phyloP scores from a whole-genome alignment of 192 early-diverging fungal genomes.

The Gorgonomyces haynaldii region DNA sequence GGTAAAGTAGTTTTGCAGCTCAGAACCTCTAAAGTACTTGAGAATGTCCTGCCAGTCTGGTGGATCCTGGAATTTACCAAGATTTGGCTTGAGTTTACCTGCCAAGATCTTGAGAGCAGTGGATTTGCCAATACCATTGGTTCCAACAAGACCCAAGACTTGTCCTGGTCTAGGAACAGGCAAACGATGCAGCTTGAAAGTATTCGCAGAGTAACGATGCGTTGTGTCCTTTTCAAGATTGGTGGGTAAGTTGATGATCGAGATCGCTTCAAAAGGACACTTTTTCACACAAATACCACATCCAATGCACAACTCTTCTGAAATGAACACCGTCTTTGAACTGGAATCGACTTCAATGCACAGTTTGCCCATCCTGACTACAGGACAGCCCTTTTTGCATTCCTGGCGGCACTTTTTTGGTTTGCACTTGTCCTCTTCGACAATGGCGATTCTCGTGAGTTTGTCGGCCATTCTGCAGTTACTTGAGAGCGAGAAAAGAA shows the following conservation, averaged over 20 bases:
- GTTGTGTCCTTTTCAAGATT: constrained; percentile 90
- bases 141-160: constrained; percentile 92
- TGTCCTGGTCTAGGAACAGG: constrained; percentile 93
- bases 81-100: constrained; percentile 91
- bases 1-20: constrained; percentile 98
- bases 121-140: constrained; percentile 84
- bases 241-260: constrained; percentile 93
- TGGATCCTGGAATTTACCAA: constrained; percentile 69
- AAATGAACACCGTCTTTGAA: constrained; percentile 87
- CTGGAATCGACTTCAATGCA: constrained; percentile 82
- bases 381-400: constrained; percentile 93
- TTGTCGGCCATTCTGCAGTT: constrained; percentile 61
- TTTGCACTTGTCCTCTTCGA: constrained; percentile 91
- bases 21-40: constrained; percentile 90
- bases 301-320: constrained; percentile 85
- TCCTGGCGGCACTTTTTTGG: constrained; percentile 98
- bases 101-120: constrained; percentile 91
- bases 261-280: constrained; percentile 95
- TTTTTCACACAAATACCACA: constrained; percentile 97
- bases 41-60: constrained; percentile 96
- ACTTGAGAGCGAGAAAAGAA: not conserved
- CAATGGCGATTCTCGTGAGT: constrained; percentile 83
- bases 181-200: constrained; percentile 95
- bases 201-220: constrained; percentile 91
- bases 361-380: constrained; percentile 90